Evolutionary conservation across 805 yeast species (phyloP).

Genomic region (Monosporozyma unispora): DNA sequence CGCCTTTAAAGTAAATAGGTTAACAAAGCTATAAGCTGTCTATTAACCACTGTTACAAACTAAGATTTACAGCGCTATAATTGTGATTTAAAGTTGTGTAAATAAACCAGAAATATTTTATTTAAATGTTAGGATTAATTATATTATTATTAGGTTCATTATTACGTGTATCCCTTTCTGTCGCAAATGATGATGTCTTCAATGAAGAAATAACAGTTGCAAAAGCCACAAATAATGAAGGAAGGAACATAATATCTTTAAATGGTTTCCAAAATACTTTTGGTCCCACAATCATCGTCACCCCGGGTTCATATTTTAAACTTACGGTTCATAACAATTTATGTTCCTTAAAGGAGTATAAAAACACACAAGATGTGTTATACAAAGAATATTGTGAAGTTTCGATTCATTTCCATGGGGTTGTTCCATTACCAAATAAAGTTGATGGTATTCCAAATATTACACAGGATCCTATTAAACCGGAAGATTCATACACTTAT

Average conservation of each 20-base stretch:
- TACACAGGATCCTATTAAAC: constrained; percentile 64
- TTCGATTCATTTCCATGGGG: constrained; percentile 47
- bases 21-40: too few relatives aligned
- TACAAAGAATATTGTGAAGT: constrained; percentile 22
- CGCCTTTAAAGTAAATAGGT: too few relatives aligned
- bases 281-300: constrained; percentile 21
- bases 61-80: too few relatives aligned
- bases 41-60: too few relatives aligned
- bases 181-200: neutral
- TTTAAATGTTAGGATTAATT: neutral
- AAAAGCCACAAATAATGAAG: neutral
- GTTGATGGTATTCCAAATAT: constrained; percentile 36
- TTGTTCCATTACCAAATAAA: constrained; percentile 38
- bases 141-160: neutral
- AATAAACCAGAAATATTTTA: neutral
- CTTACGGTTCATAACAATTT: constrained; percentile 15
- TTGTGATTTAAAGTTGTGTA: too few relatives aligned
- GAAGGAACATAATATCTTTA: constrained; percentile 18
- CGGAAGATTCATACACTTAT: constrained; percentile 49
- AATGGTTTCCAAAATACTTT: constrained; percentile 13
- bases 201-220: neutral
- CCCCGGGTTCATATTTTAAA: constrained; percentile 17
- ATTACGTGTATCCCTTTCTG: neutral
- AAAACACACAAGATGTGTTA: constrained; percentile 11
- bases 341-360: constrained; percentile 15